Base-by-base conservation (phyloP, 2,329 filamentous ascomycete genomes). In the Epichloe elymi region DNA sequence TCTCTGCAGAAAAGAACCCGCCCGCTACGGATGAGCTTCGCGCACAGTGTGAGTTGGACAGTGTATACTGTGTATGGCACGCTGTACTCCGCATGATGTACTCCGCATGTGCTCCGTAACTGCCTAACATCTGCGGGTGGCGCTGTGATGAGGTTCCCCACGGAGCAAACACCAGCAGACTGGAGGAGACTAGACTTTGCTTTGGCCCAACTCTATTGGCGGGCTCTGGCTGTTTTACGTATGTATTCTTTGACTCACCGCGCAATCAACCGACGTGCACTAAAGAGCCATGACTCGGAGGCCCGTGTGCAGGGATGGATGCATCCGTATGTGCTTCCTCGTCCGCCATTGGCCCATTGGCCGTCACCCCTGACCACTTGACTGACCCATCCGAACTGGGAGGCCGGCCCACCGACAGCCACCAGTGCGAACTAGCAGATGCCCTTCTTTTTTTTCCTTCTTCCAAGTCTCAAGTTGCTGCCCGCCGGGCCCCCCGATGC, bases 401-500 rank as follows among this genome's bases (percentile, higher is more conserved):
- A 26, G 42, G 14, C 20, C 17, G 41, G 42, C 20, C 36, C 45
- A 37, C 12, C 19, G 20, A 15, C 33, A 37, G 36, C 46, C 46
- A 52, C 36, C 35, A 33, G 23, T 35, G 36, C 47, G 38, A 47
- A 50, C 47, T 47, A 53, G 43, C 19, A 7, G 51, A 52, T 52
- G 41, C 42, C 42, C 42, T 50, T 43, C 38, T 50, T 50, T 52
- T 19, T 19, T 26, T 50, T 43, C 39, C 17, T 12, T 5, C 14
- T 26, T 26, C 20, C 5, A 33, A 11, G 15, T 15, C 15, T 17
- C 19, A 19, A 17, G 20, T 3, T 26, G n/a, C 37, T 45, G 48
- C 42, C 38, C 42, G 19, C 36, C 42, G 35, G 30, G 41, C 38
- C 42, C 23, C 46, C 23, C 23, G 23, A 26, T 26, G 2, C 2